Evolutionary conservation across 768 basidiomycete genomes (phyloP).

Genomic region (Podaxis pistillaris): DNA sequence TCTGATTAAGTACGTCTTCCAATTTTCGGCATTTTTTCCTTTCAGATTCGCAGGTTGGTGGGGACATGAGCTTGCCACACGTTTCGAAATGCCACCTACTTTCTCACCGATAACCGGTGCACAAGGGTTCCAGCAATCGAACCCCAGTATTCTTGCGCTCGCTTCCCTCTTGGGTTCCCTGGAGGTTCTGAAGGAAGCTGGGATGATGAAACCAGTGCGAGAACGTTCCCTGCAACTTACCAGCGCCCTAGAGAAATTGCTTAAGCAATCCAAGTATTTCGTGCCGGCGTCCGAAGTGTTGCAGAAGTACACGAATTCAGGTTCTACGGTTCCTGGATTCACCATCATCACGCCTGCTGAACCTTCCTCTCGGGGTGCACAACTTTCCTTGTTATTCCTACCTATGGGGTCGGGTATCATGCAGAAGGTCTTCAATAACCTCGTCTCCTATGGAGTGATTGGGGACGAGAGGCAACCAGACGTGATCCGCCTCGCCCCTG

Average conservation of each 20-base stretch:
- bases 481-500: slow-evolving; percentile 87
- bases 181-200: slow-evolving; percentile 73
- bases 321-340: slow-evolving; percentile 49
- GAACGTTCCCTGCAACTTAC: slow-evolving; percentile 74
- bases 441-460: slow-evolving; percentile 74
- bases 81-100: slow-evolving; percentile 84
- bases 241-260: slow-evolving; percentile 59
- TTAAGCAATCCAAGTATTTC: slow-evolving; percentile 64
- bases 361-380: slow-evolving; percentile 71
- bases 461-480: slow-evolving; percentile 92
- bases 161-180: slow-evolving; percentile 84
- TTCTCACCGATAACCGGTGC: slow-evolving; percentile 89
- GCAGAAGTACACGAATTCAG: slow-evolving; percentile 1
- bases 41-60: slow-evolving; percentile 93
- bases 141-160: slow-evolving; percentile 80
- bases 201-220: slow-evolving; percentile 69
- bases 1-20: neutral
- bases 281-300: slow-evolving; percentile 40
- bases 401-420: slow-evolving; percentile 63
- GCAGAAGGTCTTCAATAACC: slow-evolving; percentile 59
- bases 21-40: neutral
- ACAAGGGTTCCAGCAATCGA: slow-evolving; percentile 95
- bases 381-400: slow-evolving; percentile 83
- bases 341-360: slow-evolving; percentile 89
- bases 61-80: slow-evolving; percentile 86